Conservation (phyloP, 768 basidiomycete genomes). For the Amanita rubescens region DNA sequence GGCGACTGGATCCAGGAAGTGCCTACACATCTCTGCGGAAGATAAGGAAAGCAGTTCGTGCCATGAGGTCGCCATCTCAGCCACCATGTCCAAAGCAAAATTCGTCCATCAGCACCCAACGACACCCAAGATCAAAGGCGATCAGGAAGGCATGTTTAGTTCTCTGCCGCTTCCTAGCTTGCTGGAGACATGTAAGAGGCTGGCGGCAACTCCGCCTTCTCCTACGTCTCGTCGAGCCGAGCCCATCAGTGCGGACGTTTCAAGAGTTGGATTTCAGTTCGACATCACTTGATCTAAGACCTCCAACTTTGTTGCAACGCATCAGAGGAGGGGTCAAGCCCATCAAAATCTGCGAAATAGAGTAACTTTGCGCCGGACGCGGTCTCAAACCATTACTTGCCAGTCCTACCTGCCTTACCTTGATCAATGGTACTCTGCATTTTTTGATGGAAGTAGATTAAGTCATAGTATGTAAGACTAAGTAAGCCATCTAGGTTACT, state of each 20-base stretch:
- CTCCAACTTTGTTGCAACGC: not conserved
- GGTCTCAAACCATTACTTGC: not conserved
- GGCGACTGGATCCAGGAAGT: not conserved
- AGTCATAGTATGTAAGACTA: no score
- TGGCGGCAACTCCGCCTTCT: not conserved
- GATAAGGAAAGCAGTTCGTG: constrained; percentile 57
- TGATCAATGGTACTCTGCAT: no score
- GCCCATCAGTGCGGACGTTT: not conserved
- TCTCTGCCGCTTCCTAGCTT: not conserved
- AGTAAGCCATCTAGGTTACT: no score
- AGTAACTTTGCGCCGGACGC: not conserved
- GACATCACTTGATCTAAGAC: not conserved
- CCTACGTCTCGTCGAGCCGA: not conserved
- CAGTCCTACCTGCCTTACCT: no score
- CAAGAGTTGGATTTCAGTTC: not conserved
- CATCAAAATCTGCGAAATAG: not conserved
- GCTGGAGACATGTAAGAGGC: not conserved
- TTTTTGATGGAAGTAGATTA: no score
- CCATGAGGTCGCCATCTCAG: not conserved
- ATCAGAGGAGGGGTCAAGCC: not conserved
- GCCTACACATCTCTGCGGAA: constrained; percentile 6
- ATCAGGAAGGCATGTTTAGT: not conserved
- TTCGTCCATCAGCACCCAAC: not conserved
- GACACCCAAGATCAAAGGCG: constrained; percentile 24
- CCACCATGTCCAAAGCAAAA: not conserved